These are phyloP conservation scores for Athelia psychrophila DNA, from an alignment of 1,284 basidiomycete genomes.

Conservation along the genomic window DNA sequence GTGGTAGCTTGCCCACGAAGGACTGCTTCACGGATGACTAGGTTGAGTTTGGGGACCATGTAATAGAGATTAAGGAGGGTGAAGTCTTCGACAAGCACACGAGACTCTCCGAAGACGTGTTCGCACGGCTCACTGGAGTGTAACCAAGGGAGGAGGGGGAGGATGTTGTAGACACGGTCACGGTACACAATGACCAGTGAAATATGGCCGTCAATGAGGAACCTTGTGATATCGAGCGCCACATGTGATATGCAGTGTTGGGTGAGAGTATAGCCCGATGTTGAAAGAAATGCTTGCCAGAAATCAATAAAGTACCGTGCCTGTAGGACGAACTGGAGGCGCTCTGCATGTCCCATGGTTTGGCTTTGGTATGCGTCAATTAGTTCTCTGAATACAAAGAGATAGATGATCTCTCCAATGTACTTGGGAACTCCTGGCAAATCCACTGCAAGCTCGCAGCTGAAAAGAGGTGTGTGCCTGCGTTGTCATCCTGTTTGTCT, in stretches of 20 bases:
- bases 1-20: no score
- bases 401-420: constrained; percentile 20
- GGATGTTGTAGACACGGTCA: constrained; percentile 18
- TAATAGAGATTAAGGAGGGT: constrained; percentile 23
- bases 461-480: constrained; percentile 16
- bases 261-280: constrained; percentile 15
- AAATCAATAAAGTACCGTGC: constrained; percentile 30
- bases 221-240: constrained; percentile 24
- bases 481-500: constrained; percentile 14
- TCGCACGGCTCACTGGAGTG: constrained; percentile 26
- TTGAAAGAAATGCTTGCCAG: constrained; percentile 27
- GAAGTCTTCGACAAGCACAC: constrained; percentile 25
- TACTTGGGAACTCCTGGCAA: constrained; percentile 14
- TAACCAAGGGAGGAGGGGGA: constrained; percentile 27
- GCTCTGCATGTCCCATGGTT: constrained; percentile 19
- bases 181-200: constrained; percentile 30
- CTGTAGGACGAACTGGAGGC: constrained; percentile 29
- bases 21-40: constrained; percentile 11
- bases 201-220: constrained; percentile 28
- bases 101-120: constrained; percentile 25
- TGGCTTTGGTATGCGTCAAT: constrained; percentile 32
- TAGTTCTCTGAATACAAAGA: constrained; percentile 34
- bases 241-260: constrained; percentile 31
- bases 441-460: constrained; percentile 17
- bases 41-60: constrained; percentile 17